These are phyloP conservation scores for Arthroderma sp. DNA, from an alignment of 2,329 filamentous ascomycete species.

Conservation along the genomic window DNA sequence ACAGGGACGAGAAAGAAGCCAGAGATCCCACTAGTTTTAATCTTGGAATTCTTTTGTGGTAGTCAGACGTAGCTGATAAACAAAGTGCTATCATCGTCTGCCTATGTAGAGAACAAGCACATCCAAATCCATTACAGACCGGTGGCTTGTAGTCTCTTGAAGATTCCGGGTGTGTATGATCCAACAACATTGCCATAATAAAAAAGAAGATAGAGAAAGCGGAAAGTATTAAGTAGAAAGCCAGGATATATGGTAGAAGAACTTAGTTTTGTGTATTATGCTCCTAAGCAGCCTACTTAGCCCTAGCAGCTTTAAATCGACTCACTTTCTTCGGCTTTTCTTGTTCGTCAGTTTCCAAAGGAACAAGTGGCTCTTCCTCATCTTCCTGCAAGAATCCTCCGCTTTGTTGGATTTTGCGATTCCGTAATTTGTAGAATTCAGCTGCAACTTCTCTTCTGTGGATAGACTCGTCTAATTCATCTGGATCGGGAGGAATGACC, in stretches of 20 bases:
- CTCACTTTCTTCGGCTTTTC: slow-evolving; percentile 29
- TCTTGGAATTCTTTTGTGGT: slow-evolving; percentile 12
- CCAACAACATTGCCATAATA: background rate
- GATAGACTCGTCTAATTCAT: slow-evolving; percentile 60
- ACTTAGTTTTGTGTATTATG: background rate
- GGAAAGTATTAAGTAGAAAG: background rate
- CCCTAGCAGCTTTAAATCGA: slow-evolving; percentile 37
- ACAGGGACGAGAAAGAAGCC: slow-evolving; percentile 11
- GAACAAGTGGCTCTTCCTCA: slow-evolving; percentile 49
- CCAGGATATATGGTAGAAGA: background rate
- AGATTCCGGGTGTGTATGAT: background rate
- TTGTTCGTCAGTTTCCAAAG: slow-evolving; percentile 44
- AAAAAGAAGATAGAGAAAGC: background rate
- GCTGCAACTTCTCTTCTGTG: slow-evolving; percentile 65
- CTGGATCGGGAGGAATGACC: slow-evolving; percentile 37
- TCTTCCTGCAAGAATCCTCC: slow-evolving; percentile 69
- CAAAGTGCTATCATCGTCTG: background rate
- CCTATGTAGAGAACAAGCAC: background rate
- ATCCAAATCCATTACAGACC: background rate
- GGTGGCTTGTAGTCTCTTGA: background rate
- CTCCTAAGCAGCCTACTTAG: slow-evolving; percentile 19
- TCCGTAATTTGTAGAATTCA: slow-evolving; percentile 73
- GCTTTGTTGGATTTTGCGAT: slow-evolving; percentile 67
- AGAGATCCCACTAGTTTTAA: slow-evolving; percentile 14
- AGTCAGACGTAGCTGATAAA: slow-evolving; percentile 1